Conservation (phyloP, 768 basidiomycete species). For the Tricholoma bakamatsutake region DNA sequence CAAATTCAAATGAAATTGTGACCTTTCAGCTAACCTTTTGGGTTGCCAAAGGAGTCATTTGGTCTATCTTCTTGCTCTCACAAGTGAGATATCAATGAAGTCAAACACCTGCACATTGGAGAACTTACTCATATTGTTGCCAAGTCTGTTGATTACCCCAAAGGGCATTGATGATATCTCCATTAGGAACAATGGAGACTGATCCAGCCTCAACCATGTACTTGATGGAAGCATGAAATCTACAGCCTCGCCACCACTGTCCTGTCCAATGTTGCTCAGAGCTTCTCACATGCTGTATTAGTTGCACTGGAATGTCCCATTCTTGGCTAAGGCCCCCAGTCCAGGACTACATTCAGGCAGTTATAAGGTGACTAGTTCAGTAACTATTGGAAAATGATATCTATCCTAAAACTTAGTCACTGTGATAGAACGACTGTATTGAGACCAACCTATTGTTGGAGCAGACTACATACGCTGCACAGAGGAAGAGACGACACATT, state of each 20-base stretch:
- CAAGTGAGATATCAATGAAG: too few relatives aligned
- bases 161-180: constrained; percentile 11
- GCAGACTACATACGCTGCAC: too few relatives aligned
- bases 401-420: too few relatives aligned
- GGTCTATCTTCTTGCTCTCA: too few relatives aligned
- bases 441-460: too few relatives aligned
- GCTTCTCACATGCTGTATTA: constrained; percentile 11
- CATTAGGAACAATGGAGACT: not conserved
- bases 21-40: too few relatives aligned
- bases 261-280: not conserved
- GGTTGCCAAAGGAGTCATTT: too few relatives aligned
- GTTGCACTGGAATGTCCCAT: constrained; percentile 17
- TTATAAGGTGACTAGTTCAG: not conserved
- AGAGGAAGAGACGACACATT: too few relatives aligned
- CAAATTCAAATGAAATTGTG: too few relatives aligned
- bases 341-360: not conserved
- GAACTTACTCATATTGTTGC: constrained; percentile 13
- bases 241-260: not conserved
- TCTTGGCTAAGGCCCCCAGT: not conserved
- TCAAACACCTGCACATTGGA: too few relatives aligned
- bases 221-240: constrained; percentile 15
- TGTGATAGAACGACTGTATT: too few relatives aligned
- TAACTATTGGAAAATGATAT: too few relatives aligned
- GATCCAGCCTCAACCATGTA: constrained; percentile 1
- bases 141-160: constrained; percentile 11